A percentile compares a stretch with the other conserved stretches of the same genome.
phyloP scores from a whole-genome alignment of 225 moss, liverwort and hornwort species.

The Antitrichia curtipendula region DNA sequence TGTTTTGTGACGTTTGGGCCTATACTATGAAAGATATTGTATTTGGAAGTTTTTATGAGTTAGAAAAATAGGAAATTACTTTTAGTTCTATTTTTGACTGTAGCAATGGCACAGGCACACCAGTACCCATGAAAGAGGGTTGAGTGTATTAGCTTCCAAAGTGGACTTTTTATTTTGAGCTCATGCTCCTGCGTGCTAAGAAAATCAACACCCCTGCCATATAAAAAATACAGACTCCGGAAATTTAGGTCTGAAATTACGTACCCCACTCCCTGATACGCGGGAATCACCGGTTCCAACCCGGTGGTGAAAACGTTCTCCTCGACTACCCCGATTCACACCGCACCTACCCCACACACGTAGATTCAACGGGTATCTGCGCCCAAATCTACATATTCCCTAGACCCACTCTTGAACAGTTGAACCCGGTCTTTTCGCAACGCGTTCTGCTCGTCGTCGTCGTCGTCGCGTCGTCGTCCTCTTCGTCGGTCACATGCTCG shows the following conservation, averaged over 20 bases:
- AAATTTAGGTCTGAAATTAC: not conserved
- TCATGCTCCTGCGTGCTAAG: not conserved
- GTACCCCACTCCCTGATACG: not conserved
- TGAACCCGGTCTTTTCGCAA: not conserved
- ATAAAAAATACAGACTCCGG: not conserved
- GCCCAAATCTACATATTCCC: accelerated
- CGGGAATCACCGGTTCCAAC: not conserved
- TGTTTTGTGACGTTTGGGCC: too few species aligned
- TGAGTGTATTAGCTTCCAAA: not conserved
- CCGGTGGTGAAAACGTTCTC: not conserved
- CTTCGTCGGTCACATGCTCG: not conserved
- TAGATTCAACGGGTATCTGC: not conserved
- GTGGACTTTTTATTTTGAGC: not conserved
- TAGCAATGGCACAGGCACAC: too few species aligned
- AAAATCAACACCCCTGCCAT: not conserved
- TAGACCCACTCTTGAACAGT: not conserved
- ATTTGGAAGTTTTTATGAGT: too few species aligned
- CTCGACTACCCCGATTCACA: not conserved
- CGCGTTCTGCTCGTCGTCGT: not conserved
- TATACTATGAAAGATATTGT: too few species aligned
- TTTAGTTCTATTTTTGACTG: too few species aligned
- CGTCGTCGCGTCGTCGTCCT: not conserved
- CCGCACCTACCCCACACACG: not conserved
- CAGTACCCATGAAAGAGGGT: not conserved
- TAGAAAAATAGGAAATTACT: too few species aligned